Base-by-base conservation (phyloP, 768 basidiomycete genomes). In the Brasilioporus rufonigricans region DNA sequence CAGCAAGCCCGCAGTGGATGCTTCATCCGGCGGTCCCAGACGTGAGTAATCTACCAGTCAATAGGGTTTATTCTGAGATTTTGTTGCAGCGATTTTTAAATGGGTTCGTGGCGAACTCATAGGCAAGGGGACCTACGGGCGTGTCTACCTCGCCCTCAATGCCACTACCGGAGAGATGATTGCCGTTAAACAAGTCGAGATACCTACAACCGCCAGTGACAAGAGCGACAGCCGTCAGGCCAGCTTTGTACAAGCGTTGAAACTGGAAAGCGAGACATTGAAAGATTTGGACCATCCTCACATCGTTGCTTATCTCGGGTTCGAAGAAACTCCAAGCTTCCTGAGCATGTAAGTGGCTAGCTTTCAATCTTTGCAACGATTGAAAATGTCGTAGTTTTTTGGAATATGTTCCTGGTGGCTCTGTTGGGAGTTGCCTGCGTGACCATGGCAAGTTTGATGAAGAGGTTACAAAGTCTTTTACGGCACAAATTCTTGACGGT, bases 41-140 rank as follows among this genome's bases (percentile, higher is more conserved):
- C 81, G 90, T 93, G 71, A 66, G 89, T 80, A 46, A 53, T 61
- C 33, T 52, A 50, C 49, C 33, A 51, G 19, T 55, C 48, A 52
- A 27, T 24, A 40, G 29, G 3, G 13, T 41, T 43, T 35, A 18
- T 74, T 47, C 71, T 65, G 19, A 61, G 8, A 33, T 27, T 19
- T 44, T 43, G 58, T 50, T 65, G 16, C 65, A 89, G 91, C 85
- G 24, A 94, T 94, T 40, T 94, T 98, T 78, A 96, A 95, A 68
- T 98, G 97, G 97, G 91, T 98, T 36, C 89, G 96, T 63, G 97
- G 97, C 49, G 94, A 98, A 72, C 80, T 98, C 35, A 98, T 99
- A 58, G 97, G 97, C 31, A 93, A 91, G 66, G 97, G 97, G 24
- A 95, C 94, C 13, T 99, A 95, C 65, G 97, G 97, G 13, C 85